A percentile compares a stretch with the other conserved stretches of the same genome.
These are phyloP conservation scores for Tardiomyces digboiensis DNA, from an alignment of 1,139 yeast genomes.

Conservation along the genomic window DNA sequence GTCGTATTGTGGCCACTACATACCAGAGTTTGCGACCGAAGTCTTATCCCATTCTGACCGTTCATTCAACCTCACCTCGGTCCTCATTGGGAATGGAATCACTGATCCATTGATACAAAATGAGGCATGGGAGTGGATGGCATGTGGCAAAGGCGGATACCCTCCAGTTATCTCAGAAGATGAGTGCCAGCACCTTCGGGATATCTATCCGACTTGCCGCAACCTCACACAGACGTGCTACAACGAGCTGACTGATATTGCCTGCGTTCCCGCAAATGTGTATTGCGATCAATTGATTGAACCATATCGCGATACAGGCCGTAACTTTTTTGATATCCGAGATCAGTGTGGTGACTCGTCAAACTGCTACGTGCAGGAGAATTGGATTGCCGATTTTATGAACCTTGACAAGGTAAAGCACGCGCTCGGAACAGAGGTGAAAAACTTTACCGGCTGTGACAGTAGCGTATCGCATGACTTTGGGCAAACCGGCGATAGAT, in stretches of 20 bases:
- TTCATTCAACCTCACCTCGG: slow-evolving; percentile 75
- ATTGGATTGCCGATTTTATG: slow-evolving; percentile 47
- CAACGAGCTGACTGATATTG: slow-evolving; percentile 38
- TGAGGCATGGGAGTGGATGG: slow-evolving; percentile 91
- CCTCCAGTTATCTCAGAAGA: slow-evolving; percentile 19
- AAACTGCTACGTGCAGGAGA: slow-evolving; percentile 51
- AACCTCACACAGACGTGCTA: slow-evolving; percentile 46
- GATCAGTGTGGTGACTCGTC: slow-evolving; percentile 50
- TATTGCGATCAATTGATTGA: slow-evolving; percentile 60
- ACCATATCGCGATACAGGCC: slow-evolving; percentile 49
- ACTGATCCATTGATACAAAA: slow-evolving; percentile 90
- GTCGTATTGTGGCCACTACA: slow-evolving; percentile 98
- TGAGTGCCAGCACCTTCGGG: slow-evolving; percentile 47
- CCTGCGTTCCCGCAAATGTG: slow-evolving; percentile 54
- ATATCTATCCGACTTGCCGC: slow-evolving; percentile 47
- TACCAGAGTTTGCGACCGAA: slow-evolving; percentile 87
- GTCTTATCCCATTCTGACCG: slow-evolving; percentile 73
- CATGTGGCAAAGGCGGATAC: slow-evolving; percentile 91
- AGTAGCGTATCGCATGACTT: slow-evolving; percentile 48
- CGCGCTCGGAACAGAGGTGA: slow-evolving; percentile 56
- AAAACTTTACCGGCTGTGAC: slow-evolving; percentile 58
- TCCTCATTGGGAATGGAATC: slow-evolving; percentile 91
- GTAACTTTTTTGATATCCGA: slow-evolving; percentile 64
- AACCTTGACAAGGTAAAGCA: slow-evolving; percentile 49
- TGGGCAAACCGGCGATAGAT: slow-evolving; percentile 48